Evolutionary conservation across 176 grass and related monocot species (phyloP).

Genomic region (Paspalum notatum): DNA sequence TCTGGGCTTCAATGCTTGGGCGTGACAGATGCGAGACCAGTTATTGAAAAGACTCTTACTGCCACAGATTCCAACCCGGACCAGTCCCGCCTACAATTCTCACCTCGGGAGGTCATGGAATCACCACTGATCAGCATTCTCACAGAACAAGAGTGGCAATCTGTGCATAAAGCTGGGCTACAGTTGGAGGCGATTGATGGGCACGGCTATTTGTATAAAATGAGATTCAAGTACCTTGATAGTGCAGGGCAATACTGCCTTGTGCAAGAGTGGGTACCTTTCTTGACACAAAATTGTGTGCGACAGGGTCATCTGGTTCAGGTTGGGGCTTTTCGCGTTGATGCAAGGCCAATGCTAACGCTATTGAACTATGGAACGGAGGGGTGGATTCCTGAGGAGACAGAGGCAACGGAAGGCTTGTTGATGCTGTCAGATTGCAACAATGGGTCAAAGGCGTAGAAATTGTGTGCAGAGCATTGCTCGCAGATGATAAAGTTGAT

Average conservation of each 20-base stretch:
- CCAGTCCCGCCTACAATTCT: neutral
- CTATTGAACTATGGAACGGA: slow-evolving; percentile 3
- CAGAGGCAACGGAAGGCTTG: neutral
- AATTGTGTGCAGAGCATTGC: neutral
- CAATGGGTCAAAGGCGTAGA: neutral
- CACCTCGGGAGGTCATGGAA: neutral
- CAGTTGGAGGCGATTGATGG: slow-evolving; percentile 10
- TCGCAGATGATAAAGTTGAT: neutral
- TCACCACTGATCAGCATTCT: slow-evolving; percentile 17
- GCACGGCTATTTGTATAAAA: slow-evolving; percentile 17
- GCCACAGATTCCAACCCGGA: neutral
- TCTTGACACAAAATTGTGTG: neutral
- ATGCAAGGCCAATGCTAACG: neutral
- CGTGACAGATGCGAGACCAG: neutral
- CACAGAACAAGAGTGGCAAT: neutral
- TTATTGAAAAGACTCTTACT: slow-evolving; percentile 10
- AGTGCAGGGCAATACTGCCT: neutral
- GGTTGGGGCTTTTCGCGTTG: slow-evolving; percentile 17
- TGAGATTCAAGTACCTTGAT: neutral
- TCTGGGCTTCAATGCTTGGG: neutral
- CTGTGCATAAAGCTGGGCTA: neutral
- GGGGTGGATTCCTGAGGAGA: neutral
- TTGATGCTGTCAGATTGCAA: neutral
- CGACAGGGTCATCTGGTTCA: neutral
- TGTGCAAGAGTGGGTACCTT: neutral